Percentiles rank a stretch among this genome's conserved stretches.
Conservation (phyloP, 352 stramenopile species). For the Ophiocytium majus region DNA sequence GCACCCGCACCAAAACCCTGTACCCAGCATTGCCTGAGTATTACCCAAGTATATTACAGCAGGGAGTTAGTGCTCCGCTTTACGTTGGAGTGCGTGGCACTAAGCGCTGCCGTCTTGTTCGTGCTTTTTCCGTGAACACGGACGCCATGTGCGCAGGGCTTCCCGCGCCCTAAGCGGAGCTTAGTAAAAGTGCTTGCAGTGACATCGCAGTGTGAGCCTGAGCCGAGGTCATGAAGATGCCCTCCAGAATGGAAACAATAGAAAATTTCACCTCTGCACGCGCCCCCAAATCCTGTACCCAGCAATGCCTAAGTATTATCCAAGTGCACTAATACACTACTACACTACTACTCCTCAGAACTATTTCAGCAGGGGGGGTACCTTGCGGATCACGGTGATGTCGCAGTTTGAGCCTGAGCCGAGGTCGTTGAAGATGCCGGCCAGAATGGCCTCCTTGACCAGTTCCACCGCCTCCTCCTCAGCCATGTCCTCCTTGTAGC, state of each 20-base stretch:
- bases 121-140: too few species aligned
- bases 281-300: neutral
- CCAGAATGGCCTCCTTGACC: slow-evolving; percentile 90
- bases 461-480: slow-evolving; percentile 92
- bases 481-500: slow-evolving; percentile 89
- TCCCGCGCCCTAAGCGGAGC: too few species aligned
- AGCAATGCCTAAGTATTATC: neutral
- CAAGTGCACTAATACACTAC: neutral
- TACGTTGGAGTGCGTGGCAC: too few species aligned
- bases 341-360: neutral
- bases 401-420: slow-evolving; percentile 94
- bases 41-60: neutral
- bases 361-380: neutral
- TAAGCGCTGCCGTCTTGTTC: too few species aligned
- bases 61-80: too few species aligned
- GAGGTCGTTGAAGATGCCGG: slow-evolving; percentile 97
- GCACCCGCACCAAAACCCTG: neutral
- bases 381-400: slow-evolving; percentile 83
- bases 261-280: neutral
- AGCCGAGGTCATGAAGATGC: neutral
- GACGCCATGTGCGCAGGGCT: too few species aligned
- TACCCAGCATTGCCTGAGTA: neutral
- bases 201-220: neutral
- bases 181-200: neutral
- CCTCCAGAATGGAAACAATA: neutral